Base-by-base conservation (phyloP, 2,329 filamentous ascomycete species). In the Anisogramma anomala region DNA sequence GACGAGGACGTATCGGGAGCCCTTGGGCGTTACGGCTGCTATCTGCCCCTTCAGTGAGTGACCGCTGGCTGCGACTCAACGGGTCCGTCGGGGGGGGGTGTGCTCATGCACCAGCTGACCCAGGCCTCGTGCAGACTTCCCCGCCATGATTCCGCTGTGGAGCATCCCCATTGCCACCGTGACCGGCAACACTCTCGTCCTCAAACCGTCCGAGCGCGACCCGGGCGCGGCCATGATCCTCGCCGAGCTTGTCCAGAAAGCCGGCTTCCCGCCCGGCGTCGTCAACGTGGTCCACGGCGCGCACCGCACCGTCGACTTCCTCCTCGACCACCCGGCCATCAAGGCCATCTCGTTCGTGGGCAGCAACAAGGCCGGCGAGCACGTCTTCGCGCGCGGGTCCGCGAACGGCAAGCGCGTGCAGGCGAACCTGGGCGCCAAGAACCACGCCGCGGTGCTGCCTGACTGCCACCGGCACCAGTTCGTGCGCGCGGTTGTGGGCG, bases 121-220 rank as follows among this genome's bases (percentile, higher is more conserved):
- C 3, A 23, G 13, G 23, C 18, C 9, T 23, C 22, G 5, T 23
- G 22, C 46, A 84, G 80, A 91, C 69, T 91, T 91, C 65, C 84
- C 84, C 32, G 84, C 84, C 53, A 93, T 93, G 84, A 91, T 93
- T 59, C 85, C 84, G 3, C 71, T 93, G n/a, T 93, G 84, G 84
- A 86, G 76, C 47, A 87, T 93, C 48, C 85, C 84, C 28, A 83
- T 91, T 52, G 84, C 84, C 34, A 84, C 84, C 32, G 75, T 88
- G 20, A 86, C 82, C 14, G 84, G 84, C 39, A 93, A 93, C 68
- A 88, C 83, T 11, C 68, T 87, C 44, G 76, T 93, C 51, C 69
- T 93, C 52, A 93, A 93, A 72, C 84, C 84, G 8, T 89, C 84
- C 1, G 84, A 93, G 67, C 77, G 84, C 44, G 84, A 89, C 54